phyloP scores from a whole-genome alignment of 2,329 filamentous ascomycete species.

The Xylariaceae sp. region DNA sequence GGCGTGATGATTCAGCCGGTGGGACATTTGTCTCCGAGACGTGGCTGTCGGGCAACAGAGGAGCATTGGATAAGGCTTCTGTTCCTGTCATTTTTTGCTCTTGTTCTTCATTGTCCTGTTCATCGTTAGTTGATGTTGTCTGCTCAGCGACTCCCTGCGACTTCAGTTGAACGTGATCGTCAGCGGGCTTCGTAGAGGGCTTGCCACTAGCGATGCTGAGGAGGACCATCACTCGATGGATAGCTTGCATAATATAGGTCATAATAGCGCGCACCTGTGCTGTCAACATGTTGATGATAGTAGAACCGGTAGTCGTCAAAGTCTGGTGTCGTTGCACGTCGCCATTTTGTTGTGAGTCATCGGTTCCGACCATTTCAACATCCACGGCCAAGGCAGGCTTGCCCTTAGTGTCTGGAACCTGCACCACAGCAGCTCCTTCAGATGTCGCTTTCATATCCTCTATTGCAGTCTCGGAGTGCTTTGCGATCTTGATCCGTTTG shows the following conservation, averaged over 20 bases:
- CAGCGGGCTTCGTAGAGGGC: conserved; percentile 15
- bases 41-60: too few species aligned
- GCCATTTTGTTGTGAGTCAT: not conserved
- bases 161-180: conserved; percentile 7
- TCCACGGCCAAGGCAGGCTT: not conserved
- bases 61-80: too few species aligned
- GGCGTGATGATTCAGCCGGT: too few species aligned
- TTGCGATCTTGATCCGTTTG: conserved; percentile 39
- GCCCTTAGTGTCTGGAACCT: too few species aligned
- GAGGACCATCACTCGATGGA: conserved; percentile 18
- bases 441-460: not conserved
- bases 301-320: conserved; percentile 6
- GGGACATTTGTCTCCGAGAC: too few species aligned
- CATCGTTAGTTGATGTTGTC: conserved; percentile 1
- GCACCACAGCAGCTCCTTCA: too few species aligned
- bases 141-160: not conserved
- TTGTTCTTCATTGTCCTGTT: conserved; percentile 1
- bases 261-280: conserved; percentile 26
- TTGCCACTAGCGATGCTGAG: conserved; percentile 21
- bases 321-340: not conserved
- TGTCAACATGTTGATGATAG: conserved; percentile 16
- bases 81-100: too few species aligned
- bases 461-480: conserved; percentile 8
- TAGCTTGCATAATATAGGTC: conserved; percentile 10
- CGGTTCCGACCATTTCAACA: not conserved